Conservation (phyloP, 2,329 filamentous ascomycete species). For the Elsinoe fawcettii region DNA sequence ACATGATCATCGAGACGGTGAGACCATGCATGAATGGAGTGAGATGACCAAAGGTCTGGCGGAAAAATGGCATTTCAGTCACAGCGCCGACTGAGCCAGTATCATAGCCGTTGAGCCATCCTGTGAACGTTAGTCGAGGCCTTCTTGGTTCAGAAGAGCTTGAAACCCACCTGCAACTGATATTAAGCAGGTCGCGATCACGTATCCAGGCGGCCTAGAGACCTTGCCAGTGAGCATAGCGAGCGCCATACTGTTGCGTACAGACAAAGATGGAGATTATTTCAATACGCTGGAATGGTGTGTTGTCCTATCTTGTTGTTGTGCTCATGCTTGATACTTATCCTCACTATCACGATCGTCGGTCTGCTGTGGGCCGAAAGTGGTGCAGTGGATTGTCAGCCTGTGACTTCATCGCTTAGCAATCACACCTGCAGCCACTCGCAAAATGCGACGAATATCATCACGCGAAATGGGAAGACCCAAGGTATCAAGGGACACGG, state of each 20-base stretch:
- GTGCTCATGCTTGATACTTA: neutral
- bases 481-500: neutral
- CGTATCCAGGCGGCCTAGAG: constrained; percentile 18
- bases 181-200: constrained; percentile 18
- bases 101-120: constrained; percentile 29
- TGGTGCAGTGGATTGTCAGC: neutral
- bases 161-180: constrained; percentile 18
- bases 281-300: neutral
- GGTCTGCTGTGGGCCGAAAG: neutral
- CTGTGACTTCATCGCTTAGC: constrained; percentile 10
- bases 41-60: constrained; percentile 42
- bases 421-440: neutral
- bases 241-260: neutral
- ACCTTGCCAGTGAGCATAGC: neutral
- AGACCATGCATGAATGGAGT: constrained; percentile 49
- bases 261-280: neutral
- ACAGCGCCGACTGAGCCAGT: constrained; percentile 54
- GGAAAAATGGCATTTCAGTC: constrained; percentile 50
- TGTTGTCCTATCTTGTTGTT: too few species aligned
- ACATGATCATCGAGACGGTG: constrained; percentile 52
- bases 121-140: constrained; percentile 15
- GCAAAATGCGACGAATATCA: neutral
- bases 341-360: neutral
- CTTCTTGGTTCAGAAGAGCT: neutral
- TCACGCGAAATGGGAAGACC: neutral